Base-by-base conservation (phyloP, 2,329 filamentous ascomycete species). In the Stagonosporopsis cucurbitacearum region DNA sequence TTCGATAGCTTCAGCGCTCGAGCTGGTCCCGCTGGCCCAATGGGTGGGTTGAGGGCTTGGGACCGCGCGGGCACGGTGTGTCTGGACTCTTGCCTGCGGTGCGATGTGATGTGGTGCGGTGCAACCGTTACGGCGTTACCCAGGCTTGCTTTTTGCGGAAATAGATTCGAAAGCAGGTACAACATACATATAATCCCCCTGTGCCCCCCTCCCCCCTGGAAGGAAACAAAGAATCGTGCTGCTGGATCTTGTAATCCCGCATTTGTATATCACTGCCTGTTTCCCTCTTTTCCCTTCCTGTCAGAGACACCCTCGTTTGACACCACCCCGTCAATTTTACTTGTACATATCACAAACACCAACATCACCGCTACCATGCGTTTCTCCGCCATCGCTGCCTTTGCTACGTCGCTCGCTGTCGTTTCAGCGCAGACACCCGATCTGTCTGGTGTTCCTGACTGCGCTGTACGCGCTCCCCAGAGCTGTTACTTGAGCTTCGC, bases 381-480 rank as follows among this genome's bases (percentile, higher is more conserved):
- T 60, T 73, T 74, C 68, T 62, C 65, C 40, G 53, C 60, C 58
- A 22, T 69, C 45, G 40, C 64, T 11, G 69, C 69, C 26, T 53
- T 72, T 46, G 67, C 62, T 45, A 64, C 69, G 22, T 66, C 69
- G 32, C 35, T 70, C 33, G 66, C 66, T 25, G 52, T 69, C 30
- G 69, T 68, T 53, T 49, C 44, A 35, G 72, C 70, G 17, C 71
- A 74, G 60, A 63, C 69, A 47, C 50, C 53, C 68, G 22, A 55
- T 45, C 37, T 60, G 51, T 43, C 59, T 6, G 13, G 8, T 6
- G 44, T 75, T 23, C 73, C 72, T n/a, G 46, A 51, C 30, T 76
- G 72, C 61, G 70, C 73, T 65, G 73, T 75, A 71, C 23, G 72
- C 67, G 6, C 20, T 11, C 22, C 8, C 15, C n/a, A n/a, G n/a